Conservation (phyloP, 768 basidiomycete genomes). For the Stropharia rugosoannulata region DNA sequence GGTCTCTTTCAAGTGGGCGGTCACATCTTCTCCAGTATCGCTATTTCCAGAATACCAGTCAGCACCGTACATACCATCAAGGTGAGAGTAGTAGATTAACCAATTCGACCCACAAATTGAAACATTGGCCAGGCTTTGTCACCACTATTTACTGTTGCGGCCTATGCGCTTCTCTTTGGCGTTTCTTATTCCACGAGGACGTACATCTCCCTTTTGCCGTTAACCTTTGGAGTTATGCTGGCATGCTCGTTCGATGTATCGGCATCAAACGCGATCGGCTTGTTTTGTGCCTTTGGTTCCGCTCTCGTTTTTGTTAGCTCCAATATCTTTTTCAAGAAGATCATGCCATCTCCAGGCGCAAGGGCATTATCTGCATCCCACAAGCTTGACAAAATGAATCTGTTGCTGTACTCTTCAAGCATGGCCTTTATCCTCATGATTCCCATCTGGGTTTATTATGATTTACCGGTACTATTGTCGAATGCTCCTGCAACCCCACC, state of each 20-base stretch:
- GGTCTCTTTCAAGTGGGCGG: constrained; percentile 97
- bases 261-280: constrained; percentile 78
- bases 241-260: constrained; percentile 94
- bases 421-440: constrained; percentile 97
- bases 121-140: constrained; percentile 73
- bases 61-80: constrained; percentile 99
- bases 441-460: constrained; percentile 91
- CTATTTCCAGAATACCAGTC: constrained; percentile 94
- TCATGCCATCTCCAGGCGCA: constrained; percentile 72
- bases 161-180: constrained; percentile 90
- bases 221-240: constrained; percentile 96
- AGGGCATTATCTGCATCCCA: constrained; percentile 45
- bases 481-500: constrained; percentile 40
- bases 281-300: constrained; percentile 96
- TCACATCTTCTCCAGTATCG: constrained; percentile 97
- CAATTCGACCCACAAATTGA: not conserved
- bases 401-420: constrained; percentile 90
- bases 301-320: constrained; percentile 96
- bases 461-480: constrained; percentile 69
- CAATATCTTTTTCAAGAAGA: constrained; percentile 99
- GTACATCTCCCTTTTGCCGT: constrained; percentile 90
- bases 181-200: constrained; percentile 92
- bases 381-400: constrained; percentile 96
- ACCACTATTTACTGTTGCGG: constrained; percentile 94
- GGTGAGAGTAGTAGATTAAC: constrained; percentile 46